A percentile compares a stretch with the other conserved stretches of the same genome.
Conservation (phyloP, 2,329 filamentous ascomycete genomes). For the Fusarium tupiense region DNA sequence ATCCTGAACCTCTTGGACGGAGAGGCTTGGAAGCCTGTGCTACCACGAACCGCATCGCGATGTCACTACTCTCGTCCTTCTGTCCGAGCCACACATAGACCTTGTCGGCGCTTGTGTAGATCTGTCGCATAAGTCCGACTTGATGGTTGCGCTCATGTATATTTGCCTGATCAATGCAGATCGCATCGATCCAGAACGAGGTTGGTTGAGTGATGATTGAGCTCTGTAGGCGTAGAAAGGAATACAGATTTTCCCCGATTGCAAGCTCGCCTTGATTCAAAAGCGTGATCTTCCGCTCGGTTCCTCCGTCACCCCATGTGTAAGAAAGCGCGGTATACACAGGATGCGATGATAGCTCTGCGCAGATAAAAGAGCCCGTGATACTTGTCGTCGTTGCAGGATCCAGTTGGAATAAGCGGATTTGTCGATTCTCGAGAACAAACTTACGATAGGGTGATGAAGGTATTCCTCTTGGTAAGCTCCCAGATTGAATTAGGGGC, state of each 20-base stretch:
- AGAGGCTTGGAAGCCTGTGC: background rate
- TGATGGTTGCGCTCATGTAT: background rate
- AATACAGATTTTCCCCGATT: background rate
- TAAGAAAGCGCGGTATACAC: background rate
- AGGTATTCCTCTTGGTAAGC: background rate
- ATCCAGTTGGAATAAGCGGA: too few species aligned
- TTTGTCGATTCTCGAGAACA: too few species aligned
- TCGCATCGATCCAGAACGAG: background rate
- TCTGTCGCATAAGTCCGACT: background rate
- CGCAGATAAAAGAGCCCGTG: too few species aligned
- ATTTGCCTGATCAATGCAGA: background rate
- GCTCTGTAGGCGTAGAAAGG: background rate
- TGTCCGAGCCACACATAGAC: background rate
- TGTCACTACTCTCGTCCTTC: background rate
- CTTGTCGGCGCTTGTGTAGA: background rate
- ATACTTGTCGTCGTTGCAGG: too few species aligned
- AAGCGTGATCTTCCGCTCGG: background rate
- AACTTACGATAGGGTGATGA: background rate
- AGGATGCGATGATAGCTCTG: background rate
- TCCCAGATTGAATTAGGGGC: rapidly evolving
- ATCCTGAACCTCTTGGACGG: background rate
- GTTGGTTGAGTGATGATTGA: background rate
- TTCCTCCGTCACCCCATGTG: rapidly evolving
- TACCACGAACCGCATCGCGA: background rate
- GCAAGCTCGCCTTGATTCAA: background rate